Conservation (phyloP, 225 moss, liverwort and hornwort species). For the Pleurozium schreberi region DNA sequence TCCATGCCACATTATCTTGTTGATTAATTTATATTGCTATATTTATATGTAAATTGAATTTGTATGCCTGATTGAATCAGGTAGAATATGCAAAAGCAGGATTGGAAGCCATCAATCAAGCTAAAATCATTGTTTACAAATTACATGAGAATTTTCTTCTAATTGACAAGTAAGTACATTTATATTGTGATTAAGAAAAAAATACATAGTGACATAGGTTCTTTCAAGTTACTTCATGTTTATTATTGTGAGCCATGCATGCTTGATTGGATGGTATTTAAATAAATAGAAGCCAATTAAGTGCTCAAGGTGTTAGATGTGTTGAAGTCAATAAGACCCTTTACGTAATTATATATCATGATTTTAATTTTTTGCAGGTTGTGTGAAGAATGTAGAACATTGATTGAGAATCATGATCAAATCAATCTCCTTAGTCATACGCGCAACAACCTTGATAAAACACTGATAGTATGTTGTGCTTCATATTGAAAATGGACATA, state of each 20-base stretch:
- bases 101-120: not conserved
- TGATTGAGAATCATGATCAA: conserved; percentile 73
- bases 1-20: not conserved
- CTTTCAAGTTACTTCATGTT: not conserved
- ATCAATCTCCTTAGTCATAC: conserved; percentile 76
- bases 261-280: not conserved
- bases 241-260: not conserved
- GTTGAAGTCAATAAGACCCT: not conserved
- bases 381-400: conserved; percentile 65
- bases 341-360: not conserved
- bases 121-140: not conserved
- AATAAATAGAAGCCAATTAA: not conserved
- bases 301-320: not conserved
- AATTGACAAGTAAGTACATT: not conserved
- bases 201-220: not conserved
- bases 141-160: not conserved
- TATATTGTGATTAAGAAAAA: not conserved
- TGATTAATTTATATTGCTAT: not conserved
- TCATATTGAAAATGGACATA: not conserved
- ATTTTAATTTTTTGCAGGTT: conserved; percentile 15
- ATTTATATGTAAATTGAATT: not conserved
- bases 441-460: conserved; percentile 72
- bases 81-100: not conserved
- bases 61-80: not conserved
- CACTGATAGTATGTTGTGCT: conserved; percentile 23